phyloP scores from a whole-genome alignment of 148 eudicot genomes.

The Vaccinium corymbosum region DNA sequence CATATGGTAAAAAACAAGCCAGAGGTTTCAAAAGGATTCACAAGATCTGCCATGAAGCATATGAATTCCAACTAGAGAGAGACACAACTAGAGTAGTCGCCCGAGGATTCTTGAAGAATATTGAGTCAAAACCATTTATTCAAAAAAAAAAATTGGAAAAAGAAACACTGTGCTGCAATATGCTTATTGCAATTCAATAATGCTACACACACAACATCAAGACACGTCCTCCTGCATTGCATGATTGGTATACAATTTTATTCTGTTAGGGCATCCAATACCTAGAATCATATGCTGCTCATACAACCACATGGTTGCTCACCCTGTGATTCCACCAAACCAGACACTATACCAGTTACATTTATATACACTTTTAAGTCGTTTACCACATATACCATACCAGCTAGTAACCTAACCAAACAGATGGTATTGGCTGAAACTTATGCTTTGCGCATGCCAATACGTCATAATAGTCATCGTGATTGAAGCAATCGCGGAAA shows the following conservation, averaged over 20 bases:
- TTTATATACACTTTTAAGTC: no score
- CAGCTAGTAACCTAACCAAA: constrained; percentile 69
- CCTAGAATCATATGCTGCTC: neutral
- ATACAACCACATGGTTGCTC: neutral
- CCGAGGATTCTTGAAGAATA: neutral
- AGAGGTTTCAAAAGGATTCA: neutral
- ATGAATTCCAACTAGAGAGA: neutral
- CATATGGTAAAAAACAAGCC: neutral
- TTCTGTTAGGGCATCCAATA: neutral
- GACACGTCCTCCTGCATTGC: no score
- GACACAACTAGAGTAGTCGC: neutral
- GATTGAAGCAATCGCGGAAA: constrained; percentile 63
- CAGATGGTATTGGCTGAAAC: constrained; percentile 64
- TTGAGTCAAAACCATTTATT: neutral
- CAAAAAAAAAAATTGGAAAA: neutral
- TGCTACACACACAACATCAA: no score
- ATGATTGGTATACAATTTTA: neutral
- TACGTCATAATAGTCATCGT: constrained; percentile 51
- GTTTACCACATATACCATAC: neutral
- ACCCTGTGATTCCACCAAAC: neutral
- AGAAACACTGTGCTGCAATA: neutral
- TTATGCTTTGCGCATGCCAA: constrained; percentile 58
- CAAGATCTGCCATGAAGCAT: neutral
- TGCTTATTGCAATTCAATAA: no score
- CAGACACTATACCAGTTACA: neutral